Evolutionary conservation across 2,329 filamentous ascomycete species (phyloP).

Genomic region (Epichloe amarillans): DNA sequence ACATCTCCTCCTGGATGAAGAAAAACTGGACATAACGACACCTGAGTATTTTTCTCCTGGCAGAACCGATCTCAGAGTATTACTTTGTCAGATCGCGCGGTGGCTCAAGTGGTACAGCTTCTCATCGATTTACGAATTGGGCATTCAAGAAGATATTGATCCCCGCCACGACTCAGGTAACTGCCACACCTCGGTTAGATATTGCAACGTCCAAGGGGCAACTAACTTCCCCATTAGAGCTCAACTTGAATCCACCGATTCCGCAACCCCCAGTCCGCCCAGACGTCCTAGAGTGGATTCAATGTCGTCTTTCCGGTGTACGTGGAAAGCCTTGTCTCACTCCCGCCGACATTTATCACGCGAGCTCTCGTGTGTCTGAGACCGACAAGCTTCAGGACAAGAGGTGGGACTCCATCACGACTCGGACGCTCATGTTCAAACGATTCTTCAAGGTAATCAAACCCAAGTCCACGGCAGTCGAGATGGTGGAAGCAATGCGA

Average conservation of each 20-base stretch:
- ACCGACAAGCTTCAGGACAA: constrained; percentile 22
- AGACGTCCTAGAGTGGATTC: constrained; percentile 41
- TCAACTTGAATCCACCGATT: constrained; percentile 19
- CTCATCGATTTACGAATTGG: constrained; percentile 34
- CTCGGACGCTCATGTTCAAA: constrained; percentile 57
- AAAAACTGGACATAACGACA: constrained; percentile 58
- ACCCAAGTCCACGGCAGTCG: constrained; percentile 36
- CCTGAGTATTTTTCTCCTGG: constrained; percentile 31
- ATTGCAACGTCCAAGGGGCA: not conserved
- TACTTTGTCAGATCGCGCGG: constrained; percentile 65
- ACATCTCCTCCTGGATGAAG: constrained; percentile 80
- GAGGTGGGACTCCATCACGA: constrained; percentile 38
- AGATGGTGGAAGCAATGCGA: constrained; percentile 63
- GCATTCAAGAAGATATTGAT: constrained; percentile 35
- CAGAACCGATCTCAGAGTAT: constrained; percentile 45
- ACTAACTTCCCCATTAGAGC: constrained; percentile 12
- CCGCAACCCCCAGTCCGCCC: constrained; percentile 21
- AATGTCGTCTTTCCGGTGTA: constrained; percentile 29
- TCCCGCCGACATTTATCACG: constrained; percentile 31
- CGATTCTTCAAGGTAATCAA: constrained; percentile 50
- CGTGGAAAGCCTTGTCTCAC: constrained; percentile 26
- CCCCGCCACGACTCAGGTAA: constrained; percentile 26
- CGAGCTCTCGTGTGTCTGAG: constrained; percentile 22
- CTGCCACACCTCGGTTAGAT: constrained; percentile 1
- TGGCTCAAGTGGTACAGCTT: constrained; percentile 64